A percentile compares a stretch with the other conserved stretches of the same genome.
These are phyloP conservation scores for Aspergillus thermomutatus DNA, from an alignment of 2,329 filamentous ascomycete genomes.

Conservation along the genomic window DNA sequence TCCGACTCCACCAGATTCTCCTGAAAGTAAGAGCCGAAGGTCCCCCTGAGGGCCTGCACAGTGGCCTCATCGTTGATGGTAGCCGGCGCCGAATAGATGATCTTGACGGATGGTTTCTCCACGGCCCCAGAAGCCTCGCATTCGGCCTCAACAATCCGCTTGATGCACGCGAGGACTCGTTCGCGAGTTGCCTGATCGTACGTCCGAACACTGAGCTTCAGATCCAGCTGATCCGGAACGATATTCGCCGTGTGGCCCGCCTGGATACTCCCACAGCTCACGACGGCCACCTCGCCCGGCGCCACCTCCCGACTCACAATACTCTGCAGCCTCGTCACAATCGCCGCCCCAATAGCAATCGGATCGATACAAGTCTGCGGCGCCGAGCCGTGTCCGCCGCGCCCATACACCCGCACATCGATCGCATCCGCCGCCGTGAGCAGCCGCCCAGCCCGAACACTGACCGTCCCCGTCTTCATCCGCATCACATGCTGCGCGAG, in stretches of 20 bases:
- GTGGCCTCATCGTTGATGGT: conserved; percentile 51
- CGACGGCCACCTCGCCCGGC: conserved; percentile 41
- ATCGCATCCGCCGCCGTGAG: conserved; percentile 37
- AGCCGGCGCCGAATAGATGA: conserved; percentile 45
- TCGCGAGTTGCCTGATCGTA: conserved; percentile 30
- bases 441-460: conserved; percentile 30
- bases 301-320: conserved; percentile 39
- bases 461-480: conserved; percentile 35
- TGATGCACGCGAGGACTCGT: conserved; percentile 35
- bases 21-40: conserved; percentile 48
- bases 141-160: conserved; percentile 52
- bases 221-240: conserved; percentile 41
- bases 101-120: conserved; percentile 42
- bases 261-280: conserved; percentile 45
- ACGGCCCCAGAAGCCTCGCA: conserved; percentile 48
- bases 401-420: conserved; percentile 38
- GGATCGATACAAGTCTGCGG: conserved; percentile 49
- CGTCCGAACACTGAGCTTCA: conserved; percentile 43
- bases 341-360: conserved; percentile 41
- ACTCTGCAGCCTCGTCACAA: conserved; percentile 41
- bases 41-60: conserved; percentile 40
- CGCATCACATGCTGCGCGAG: conserved; percentile 54
- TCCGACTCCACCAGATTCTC: conserved; percentile 37
- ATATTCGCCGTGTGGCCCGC: conserved; percentile 45
- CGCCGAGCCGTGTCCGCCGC: conserved; percentile 43